Evolutionary conservation across 176 grass and related monocot species (phyloP), one percentile per base, ranked within the genome.

Genomic region (Rhynchospora pubera): DNA sequence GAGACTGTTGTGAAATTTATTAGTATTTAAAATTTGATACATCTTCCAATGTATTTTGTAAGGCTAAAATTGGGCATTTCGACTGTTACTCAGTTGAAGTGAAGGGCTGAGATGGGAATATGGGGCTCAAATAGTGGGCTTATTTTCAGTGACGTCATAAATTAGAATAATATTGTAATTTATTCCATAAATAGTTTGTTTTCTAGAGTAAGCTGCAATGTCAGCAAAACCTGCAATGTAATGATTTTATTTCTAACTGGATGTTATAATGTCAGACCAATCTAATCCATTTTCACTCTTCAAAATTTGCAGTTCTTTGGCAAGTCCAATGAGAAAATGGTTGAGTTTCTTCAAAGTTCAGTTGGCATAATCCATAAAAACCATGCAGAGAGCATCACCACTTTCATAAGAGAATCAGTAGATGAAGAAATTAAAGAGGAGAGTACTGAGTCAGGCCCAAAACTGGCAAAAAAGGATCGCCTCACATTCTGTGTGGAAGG

Each of bases 401-500:
- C 91, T 22, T 99, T 96, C 78, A 99, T 99, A 46, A 96, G 95
- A 87, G 91, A 93, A 83, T 91, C 89, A 67, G 91, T 99, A 45
- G 91, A 93, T 80, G 85, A 94, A 45, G 97, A 95, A 32, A 61
- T 90, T 53, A 32, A 24, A 77, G 72, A 77, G 14, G 86, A 94
- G 83, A 86, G 91, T 71, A 68, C 85, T 19, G 56, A 83, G 42
- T 85, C 90, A 77, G 42, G 43, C 44, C 50, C 51, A 80, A 90
- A 87, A 77, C 18, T 80, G 48, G 48, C 78, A 70, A 80, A 73
- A 71, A 93, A 91, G 71, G 91, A 94, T 62, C 89, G 93, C 64
- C 86, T 99, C 55, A 99, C 97, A 58, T 99, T 99, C 84, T 99
- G 93, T 63, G 97, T 99, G 26, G 97, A 99, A 89, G 97, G 97